Evolutionary conservation across 1,284 basidiomycete genomes (phyloP), one percentile per base, ranked within the genome.

Genomic region (Apiotrichum domesticum): DNA sequence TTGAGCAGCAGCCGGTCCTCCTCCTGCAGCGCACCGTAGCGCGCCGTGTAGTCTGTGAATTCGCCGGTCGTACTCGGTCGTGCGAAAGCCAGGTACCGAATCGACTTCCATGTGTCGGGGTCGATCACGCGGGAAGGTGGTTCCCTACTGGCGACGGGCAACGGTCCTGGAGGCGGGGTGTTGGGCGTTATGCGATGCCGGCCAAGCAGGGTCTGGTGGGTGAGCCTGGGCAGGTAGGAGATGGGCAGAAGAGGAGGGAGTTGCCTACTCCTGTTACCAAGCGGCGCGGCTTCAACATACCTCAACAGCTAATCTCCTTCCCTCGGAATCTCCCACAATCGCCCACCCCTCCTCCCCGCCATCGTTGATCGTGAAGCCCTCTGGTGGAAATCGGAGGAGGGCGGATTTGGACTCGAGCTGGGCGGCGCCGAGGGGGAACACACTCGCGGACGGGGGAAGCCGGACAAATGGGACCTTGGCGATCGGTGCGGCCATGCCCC

Each of bases 21-120:
- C 41, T 94, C 90, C 15, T 87, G 80, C 41, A 93, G 81, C 0
- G 88, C 86, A 29, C 89, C 90, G 69, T 94, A 97, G 3, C 91
- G 84, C 1, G 90, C 89, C 0, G 90, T 89, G 69, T 87, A 95
- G 75, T 96, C 92, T 59, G 87, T 87, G 74, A 96, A 97, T n/a
- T 82, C 88, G 6, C 86, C 81, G 0, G 84, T 82, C 0, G 81
- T 75, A 0, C 81, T 79, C 43, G 85, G 81, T 57, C 87, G 84
- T 0, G 85, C 81, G 67, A 92, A 92, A 0, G 87, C 86, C 4
- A 92, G 85, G 47, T 87, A 79, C 6, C 83, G 78, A 40, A 91
- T 75, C 13, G 77, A 75, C 7, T 78, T 14, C 58, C 63, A 43
- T 67, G 33, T 35, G 33, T 54, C 55, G 14, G n/a, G 4, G 44